Evolutionary conservation across 2,329 filamentous ascomycete genomes (phyloP).

Genomic region (Mycocentrospora acerina): DNA sequence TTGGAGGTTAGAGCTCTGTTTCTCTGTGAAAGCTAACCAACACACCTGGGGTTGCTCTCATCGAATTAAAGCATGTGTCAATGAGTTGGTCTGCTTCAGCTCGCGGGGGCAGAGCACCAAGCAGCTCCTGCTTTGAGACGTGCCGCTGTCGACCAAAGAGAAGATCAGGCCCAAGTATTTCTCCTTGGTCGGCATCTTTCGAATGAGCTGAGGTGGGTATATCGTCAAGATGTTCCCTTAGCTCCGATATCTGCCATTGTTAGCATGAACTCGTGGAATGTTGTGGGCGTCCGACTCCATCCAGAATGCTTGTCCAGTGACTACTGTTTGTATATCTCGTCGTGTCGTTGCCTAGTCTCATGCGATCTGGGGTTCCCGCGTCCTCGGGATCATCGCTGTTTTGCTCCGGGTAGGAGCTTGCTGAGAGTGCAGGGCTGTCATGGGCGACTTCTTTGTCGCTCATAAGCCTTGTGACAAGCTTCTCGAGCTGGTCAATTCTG

Average conservation of each 20-base stretch:
- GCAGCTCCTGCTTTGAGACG: constrained; percentile 29
- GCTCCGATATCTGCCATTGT: constrained; percentile 30
- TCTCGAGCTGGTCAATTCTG: constrained; percentile 40
- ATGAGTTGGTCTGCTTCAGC: constrained; percentile 29
- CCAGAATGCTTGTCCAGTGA: constrained; percentile 42
- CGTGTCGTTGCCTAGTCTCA: constrained; percentile 30
- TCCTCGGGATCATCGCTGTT: constrained; percentile 17
- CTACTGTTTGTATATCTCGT: constrained; percentile 35
- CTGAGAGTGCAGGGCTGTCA: constrained; percentile 2
- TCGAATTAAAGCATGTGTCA: constrained; percentile 26
- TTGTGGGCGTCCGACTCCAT: too few relatives aligned
- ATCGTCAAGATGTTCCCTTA: constrained; percentile 34
- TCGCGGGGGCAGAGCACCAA: constrained; percentile 28
- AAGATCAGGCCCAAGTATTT: constrained; percentile 28
- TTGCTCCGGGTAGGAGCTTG: constrained; percentile 7
- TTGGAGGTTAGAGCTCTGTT: too few relatives aligned
- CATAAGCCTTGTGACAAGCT: constrained; percentile 39
- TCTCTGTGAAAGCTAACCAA: not conserved
- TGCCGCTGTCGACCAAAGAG: constrained; percentile 31
- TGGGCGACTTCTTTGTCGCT: constrained; percentile 18
- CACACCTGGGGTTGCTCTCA: constrained; percentile 32
- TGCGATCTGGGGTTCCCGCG: constrained; percentile 28
- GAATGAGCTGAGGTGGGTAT: constrained; percentile 26
- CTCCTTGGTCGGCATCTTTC: constrained; percentile 11
- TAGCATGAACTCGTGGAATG: too few relatives aligned